phyloP scores from a whole-genome alignment of 2,329 filamentous ascomycete genomes.

The Metarhizium brunneum region DNA sequence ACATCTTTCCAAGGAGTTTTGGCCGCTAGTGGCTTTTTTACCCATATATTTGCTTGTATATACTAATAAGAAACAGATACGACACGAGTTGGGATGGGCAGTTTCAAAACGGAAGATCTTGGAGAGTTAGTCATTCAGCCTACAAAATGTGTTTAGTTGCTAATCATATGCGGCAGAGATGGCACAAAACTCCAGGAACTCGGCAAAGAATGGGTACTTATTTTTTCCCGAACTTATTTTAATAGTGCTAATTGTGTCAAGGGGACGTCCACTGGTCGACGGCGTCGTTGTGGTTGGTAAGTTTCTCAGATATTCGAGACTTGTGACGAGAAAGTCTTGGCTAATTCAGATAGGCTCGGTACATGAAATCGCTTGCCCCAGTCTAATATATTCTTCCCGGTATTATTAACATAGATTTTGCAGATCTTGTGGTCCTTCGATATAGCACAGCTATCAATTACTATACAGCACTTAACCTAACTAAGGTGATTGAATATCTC shows the following conservation, averaged over 20 bases:
- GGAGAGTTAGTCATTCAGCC: not conserved
- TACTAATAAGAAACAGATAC: conserved; percentile 4
- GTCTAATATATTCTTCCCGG: no score
- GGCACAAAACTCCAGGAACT: conserved; percentile 7
- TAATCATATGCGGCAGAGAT: not conserved
- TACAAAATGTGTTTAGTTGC: no score
- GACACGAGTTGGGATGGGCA: conserved; percentile 9
- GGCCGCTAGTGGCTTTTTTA: not conserved
- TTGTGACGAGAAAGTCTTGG: no score
- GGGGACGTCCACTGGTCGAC: conserved; percentile 11
- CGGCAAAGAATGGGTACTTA: conserved; percentile 2
- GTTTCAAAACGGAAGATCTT: conserved; percentile 10
- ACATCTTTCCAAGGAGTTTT: no score
- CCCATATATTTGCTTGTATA: not conserved
- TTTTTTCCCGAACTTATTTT: conserved; percentile 4
- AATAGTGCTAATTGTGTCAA: conserved; percentile 1
- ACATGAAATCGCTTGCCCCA: no score
- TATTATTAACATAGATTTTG: no score
- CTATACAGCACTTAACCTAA: conserved; percentile 53
- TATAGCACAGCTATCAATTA: conserved; percentile 55
- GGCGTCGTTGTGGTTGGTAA: conserved; percentile 9
- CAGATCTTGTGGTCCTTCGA: conserved; percentile 58
- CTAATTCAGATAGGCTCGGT: no score
- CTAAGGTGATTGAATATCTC: conserved; percentile 11
- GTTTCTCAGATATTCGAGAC: no score